Percentiles rank a stretch among this genome's conserved stretches.
These are phyloP conservation scores for Uronychia binucleata DNA, from an alignment of 73 alveolate genomes.

Conservation along the genomic window DNA sequence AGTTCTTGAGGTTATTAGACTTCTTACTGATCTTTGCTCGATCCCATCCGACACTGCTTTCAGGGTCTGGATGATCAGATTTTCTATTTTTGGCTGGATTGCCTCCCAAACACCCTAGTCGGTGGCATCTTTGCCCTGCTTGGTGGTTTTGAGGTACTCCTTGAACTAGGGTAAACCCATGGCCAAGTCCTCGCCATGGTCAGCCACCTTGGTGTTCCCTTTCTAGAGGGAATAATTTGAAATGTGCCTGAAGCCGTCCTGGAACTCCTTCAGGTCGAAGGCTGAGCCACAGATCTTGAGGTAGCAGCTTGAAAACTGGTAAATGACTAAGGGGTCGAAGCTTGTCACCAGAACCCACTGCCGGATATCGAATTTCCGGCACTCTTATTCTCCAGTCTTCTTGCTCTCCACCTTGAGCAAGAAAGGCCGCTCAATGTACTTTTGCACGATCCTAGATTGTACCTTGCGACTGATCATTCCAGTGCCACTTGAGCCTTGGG, in stretches of 20 bases:
- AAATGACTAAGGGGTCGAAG: conserved; percentile 84
- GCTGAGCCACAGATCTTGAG: conserved; percentile 84
- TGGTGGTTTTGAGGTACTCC: conserved; percentile 68
- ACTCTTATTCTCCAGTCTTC: conserved; percentile 14
- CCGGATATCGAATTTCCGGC: conserved; percentile 91
- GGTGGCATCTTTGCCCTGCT: conserved; percentile 22
- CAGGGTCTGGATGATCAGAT: conserved; percentile 49
- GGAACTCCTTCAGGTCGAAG: conserved; percentile 73
- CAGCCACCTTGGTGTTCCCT: conserved; percentile 57
- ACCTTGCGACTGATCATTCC: conserved; percentile 47
- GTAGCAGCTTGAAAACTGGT: conserved; percentile 84
- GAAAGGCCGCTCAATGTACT: conserved; percentile 87
- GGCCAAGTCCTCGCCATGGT: conserved; percentile 70
- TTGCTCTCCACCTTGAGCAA: conserved; percentile 32
- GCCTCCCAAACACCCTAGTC: conserved; percentile 27
- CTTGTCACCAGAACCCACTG: conserved; percentile 94
- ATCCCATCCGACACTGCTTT: conserved; percentile 39
- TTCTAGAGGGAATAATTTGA: conserved; percentile 79
- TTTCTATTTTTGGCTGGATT: conserved; percentile 46
- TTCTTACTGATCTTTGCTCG: conserved; percentile 21
- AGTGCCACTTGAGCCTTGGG: neutral
- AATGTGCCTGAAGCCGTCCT: conserved; percentile 85
- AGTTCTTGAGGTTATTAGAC: neutral
- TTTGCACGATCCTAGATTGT: conserved; percentile 83
- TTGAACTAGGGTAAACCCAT: conserved; percentile 81